Conservation (phyloP, 2,329 filamentous ascomycete genomes). For the Fusarium algeriense region DNA sequence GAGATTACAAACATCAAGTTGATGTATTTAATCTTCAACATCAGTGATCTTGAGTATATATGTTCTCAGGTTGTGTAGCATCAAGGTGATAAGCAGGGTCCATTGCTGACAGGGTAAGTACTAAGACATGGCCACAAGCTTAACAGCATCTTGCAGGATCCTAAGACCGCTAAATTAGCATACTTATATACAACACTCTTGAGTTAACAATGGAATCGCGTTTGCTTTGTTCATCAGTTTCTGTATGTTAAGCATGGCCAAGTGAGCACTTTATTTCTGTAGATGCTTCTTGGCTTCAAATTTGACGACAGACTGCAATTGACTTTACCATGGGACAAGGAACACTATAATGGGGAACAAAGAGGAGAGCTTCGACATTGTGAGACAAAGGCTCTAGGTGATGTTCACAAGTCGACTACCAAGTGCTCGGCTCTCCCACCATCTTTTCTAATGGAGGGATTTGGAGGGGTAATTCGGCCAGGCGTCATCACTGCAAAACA, state of each 20-base stretch:
- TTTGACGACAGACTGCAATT: neutral
- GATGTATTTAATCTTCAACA: too few relatives aligned
- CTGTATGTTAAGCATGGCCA: neutral
- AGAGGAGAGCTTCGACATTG: neutral
- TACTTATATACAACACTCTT: too few relatives aligned
- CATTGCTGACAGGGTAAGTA: too few relatives aligned
- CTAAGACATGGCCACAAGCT: too few relatives aligned
- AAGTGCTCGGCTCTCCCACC: neutral
- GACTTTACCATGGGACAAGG: neutral
- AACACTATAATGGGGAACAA: neutral
- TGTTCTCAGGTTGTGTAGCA: too few relatives aligned
- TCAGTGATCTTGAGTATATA: too few relatives aligned
- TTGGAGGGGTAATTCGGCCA: constrained; percentile 2
- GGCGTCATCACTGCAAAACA: neutral
- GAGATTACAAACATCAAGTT: too few relatives aligned
- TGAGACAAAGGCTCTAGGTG: neutral
- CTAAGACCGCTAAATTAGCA: too few relatives aligned
- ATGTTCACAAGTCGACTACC: neutral
- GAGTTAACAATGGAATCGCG: too few relatives aligned
- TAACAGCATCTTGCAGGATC: too few relatives aligned
- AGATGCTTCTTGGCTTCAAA: neutral
- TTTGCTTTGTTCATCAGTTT: neutral
- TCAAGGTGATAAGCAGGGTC: too few relatives aligned
- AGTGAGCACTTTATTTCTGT: too few relatives aligned
- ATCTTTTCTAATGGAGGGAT: constrained; percentile 1